Evolutionary conservation across 2,329 filamentous ascomycete species (phyloP), one percentile per base, ranked within the genome.

Genomic region (Daldinia sp.): DNA sequence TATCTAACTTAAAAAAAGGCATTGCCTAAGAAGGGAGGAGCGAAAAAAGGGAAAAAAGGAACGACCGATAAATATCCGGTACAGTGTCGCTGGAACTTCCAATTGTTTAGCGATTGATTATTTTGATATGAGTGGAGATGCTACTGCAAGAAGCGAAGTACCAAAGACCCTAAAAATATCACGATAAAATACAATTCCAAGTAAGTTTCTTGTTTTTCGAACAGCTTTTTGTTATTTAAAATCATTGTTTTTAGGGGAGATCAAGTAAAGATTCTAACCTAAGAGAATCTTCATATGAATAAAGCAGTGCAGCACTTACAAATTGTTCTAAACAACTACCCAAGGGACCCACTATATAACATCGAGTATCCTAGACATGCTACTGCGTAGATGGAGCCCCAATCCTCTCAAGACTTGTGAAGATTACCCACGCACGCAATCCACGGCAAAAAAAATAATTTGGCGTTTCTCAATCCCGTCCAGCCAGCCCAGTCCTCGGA

Each of bases 41-140:
- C 45, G 45, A 51, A 51, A 35, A 50, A 54, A 61, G n/a, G 30
- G 47, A 37, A 51, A 58, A 58, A 62, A 64, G 11, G 37, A 67
- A 67, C 58, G 41, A 13, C 64, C 64, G 64, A 67, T 45, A 60
- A 67, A 62, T 65, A 60, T 67, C 64, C 64, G 64, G 8, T 8
- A 35, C 29, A 6, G 45, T 48, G n/a, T 13, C 17, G 35, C 17
- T n/a, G n/a, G n/a, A 58, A 58, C 57, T 54, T 58, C 61, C 61
- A 62, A 56, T 61, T 58, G 35, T 61, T 53, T 60, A 21, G 47
- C 56, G 49, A 56, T 58, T 63, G 6, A 4, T 15, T 15, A 10
- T 10, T 37, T 37, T n/a, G 4, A 15, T 8, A n/a, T 61, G 30
- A 55, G 61, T 62, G 50, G 49, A 56, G 54, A 50, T 47, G 43